Conservation (phyloP, 1,284 basidiomycete genomes). For the Papiliotrema laurentii region DNA sequence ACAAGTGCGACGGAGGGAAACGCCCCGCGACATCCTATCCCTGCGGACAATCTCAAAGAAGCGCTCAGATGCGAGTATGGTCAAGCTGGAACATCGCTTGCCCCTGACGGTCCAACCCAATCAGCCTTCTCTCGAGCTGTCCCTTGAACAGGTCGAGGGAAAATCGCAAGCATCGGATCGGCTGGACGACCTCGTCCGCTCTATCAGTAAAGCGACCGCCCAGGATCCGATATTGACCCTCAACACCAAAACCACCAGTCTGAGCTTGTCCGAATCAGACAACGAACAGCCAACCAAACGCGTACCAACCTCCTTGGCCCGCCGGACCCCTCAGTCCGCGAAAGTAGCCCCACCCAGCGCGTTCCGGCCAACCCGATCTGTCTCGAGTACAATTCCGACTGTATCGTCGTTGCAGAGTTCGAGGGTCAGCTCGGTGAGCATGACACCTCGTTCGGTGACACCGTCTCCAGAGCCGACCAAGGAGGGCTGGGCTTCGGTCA, state of each 20-base stretch:
- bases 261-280: constrained; percentile 10
- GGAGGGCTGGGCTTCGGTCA: constrained; percentile 34
- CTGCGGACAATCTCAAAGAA: constrained; percentile 33
- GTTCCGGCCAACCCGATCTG: constrained; percentile 2
- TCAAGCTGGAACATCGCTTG: constrained; percentile 7
- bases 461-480: constrained; percentile 1
- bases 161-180: constrained; percentile 13
- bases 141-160: constrained; percentile 24
- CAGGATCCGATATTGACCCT: constrained; percentile 17
- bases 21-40: constrained; percentile 29
- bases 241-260: constrained; percentile 7
- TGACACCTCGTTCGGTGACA: not conserved
- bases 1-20: constrained; percentile 27
- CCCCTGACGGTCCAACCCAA: constrained; percentile 19
- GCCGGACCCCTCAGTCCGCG: constrained; percentile 7
- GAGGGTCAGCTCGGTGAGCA: not conserved
- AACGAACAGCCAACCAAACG: not conserved
- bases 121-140: constrained; percentile 23
- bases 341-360: constrained; percentile 3
- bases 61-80: constrained; percentile 22
- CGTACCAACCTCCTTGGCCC: not conserved
- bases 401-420: not conserved
- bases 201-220: constrained; percentile 27
- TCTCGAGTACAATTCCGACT: constrained; percentile 1
- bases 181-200: constrained; percentile 22